A percentile compares a stretch with the other conserved stretches of the same genome.
Evolutionary conservation across 2,329 filamentous ascomycete species (phyloP).

Genomic region (Raffaelea albimanens): DNA sequence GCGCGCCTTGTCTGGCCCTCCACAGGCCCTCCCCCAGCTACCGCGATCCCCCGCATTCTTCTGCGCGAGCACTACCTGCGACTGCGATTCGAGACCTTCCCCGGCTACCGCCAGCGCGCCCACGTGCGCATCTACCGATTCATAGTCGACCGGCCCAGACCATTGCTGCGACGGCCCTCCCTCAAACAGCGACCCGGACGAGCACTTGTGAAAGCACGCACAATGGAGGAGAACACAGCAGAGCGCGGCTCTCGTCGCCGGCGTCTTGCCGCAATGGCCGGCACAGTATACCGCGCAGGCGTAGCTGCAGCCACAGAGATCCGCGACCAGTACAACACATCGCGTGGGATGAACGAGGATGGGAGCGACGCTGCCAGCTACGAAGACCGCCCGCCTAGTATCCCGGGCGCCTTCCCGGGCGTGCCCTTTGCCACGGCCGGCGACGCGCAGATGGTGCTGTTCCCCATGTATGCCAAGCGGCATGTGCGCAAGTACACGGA

Average conservation of each 20-base stretch:
- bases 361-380: slow-evolving; percentile 25
- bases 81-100: slow-evolving; percentile 68
- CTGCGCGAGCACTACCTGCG: slow-evolving; percentile 58
- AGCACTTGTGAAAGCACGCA: slow-evolving; percentile 31
- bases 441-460: slow-evolving; percentile 86
- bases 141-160: slow-evolving; percentile 52
- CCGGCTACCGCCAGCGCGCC: slow-evolving; percentile 57
- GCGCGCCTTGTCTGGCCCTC: too few relatives aligned
- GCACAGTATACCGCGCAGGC: slow-evolving; percentile 46
- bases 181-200: too few relatives aligned
- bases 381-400: slow-evolving; percentile 32
- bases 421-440: slow-evolving; percentile 71
- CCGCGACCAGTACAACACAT: slow-evolving; percentile 46
- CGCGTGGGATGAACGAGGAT: slow-evolving; percentile 24
- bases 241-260: slow-evolving; percentile 66
- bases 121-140: slow-evolving; percentile 72
- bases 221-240: slow-evolving; percentile 14
- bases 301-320: slow-evolving; percentile 50
- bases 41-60: background rate
- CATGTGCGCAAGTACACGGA: slow-evolving; percentile 52
- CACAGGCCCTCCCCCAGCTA: background rate
- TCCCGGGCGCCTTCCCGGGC: slow-evolving; percentile 74
- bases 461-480: slow-evolving; percentile 82
- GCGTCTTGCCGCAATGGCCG: slow-evolving; percentile 61
- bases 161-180: slow-evolving; percentile 37